Percentiles rank a stretch among this genome's conserved stretches.
Evolutionary conservation across 148 eudicot genomes (phyloP).

Genomic region (Rhododendron henanense): DNA sequence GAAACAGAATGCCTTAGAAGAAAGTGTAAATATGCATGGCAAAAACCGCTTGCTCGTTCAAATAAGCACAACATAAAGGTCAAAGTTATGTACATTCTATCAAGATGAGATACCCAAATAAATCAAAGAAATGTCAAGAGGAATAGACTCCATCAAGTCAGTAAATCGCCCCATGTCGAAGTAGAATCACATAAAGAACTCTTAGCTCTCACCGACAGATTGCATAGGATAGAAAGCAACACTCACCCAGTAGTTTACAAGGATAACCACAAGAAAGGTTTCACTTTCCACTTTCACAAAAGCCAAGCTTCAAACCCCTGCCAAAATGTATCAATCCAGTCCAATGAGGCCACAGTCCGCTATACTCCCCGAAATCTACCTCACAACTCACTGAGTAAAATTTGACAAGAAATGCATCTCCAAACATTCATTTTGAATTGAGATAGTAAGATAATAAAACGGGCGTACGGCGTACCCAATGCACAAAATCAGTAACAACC

Average conservation of each 20-base stretch:
- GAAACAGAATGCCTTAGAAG: background rate
- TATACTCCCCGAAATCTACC: background rate
- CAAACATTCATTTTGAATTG: background rate
- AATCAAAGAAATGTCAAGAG: background rate
- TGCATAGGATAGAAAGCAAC: background rate
- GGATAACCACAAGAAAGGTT: background rate
- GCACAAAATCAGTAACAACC: background rate
- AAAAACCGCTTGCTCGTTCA: background rate
- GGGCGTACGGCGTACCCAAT: no score
- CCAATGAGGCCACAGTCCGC: conserved; percentile 17
- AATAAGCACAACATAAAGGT: background rate
- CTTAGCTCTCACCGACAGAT: background rate
- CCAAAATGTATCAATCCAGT: conserved; percentile 30
- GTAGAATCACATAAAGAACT: conserved; percentile 2
- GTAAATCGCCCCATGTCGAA: background rate
- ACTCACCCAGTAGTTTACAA: background rate
- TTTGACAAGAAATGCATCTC: background rate
- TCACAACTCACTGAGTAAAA: background rate
- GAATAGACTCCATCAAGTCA: background rate
- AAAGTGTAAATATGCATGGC: background rate
- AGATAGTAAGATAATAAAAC: no score
- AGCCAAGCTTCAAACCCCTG: conserved; percentile 32
- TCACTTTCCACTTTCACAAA: conserved; percentile 16
- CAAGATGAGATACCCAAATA: background rate
- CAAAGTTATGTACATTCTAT: background rate